phyloP scores from a whole-genome alignment of 108 stramenopile species.

The Seminavis robusta region DNA sequence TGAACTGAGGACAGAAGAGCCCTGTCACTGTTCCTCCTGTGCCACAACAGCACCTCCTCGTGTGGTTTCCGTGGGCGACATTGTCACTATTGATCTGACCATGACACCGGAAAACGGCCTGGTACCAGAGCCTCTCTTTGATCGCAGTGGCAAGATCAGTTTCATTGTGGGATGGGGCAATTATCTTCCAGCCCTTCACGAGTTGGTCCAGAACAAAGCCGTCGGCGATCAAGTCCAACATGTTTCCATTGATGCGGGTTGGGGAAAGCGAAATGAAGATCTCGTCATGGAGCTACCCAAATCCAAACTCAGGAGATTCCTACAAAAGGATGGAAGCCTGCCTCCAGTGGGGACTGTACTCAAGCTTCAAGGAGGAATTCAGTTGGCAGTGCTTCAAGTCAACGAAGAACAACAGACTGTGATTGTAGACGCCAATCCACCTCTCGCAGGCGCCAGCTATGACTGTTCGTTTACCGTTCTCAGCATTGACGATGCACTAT shows the following conservation, averaged over 20 bases:
- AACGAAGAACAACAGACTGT: conserved; percentile 30
- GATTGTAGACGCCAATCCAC: conserved; percentile 74
- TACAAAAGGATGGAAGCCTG: conserved; percentile 2
- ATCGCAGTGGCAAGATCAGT: conserved; percentile 32
- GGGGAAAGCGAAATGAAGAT: conserved; percentile 41
- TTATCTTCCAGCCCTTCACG: conserved; percentile 66
- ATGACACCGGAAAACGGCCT: conserved; percentile 49
- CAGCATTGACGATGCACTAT: conserved; percentile 32
- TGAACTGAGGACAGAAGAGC: too few relatives aligned
- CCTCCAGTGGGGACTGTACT: conserved; percentile 40
- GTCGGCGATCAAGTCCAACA: conserved; percentile 31
- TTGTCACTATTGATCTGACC: conserved; percentile 54
- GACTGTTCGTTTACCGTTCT: conserved; percentile 44
- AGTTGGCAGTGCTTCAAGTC: conserved; percentile 36
- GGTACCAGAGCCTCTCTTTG: conserved; percentile 58
- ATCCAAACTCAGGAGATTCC: conserved; percentile 10
- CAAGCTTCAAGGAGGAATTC: conserved; percentile 35
- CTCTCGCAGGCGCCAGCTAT: conserved; percentile 65
- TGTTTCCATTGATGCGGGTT: conserved; percentile 70
- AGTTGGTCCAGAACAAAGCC: conserved; percentile 39
- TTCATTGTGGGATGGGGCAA: conserved; percentile 65
- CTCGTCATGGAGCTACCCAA: conserved; percentile 44
- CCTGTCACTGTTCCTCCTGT: too few relatives aligned
- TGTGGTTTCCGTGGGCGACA: conserved; percentile 32
- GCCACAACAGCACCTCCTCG: too few relatives aligned